Percentiles rank a stretch among this genome's conserved stretches.
Conservation (phyloP, 2,329 filamentous ascomycete genomes). For the Reticulascus tulasneorum region DNA sequence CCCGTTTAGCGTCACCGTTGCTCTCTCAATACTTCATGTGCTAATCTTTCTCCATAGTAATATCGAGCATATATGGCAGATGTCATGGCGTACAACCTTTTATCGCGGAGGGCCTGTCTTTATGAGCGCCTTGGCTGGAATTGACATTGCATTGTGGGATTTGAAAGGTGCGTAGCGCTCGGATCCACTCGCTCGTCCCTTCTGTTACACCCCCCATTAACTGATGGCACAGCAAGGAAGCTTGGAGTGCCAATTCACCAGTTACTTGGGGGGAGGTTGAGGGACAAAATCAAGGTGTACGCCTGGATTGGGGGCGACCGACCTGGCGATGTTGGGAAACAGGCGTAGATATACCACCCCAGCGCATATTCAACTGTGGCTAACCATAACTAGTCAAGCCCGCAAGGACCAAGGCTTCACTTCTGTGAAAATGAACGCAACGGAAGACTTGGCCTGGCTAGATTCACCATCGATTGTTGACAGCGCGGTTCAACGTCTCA, state of each 20-base stretch:
- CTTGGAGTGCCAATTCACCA: conserved; percentile 66
- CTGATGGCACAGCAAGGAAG: conserved; percentile 30
- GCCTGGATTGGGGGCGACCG: conserved; percentile 76
- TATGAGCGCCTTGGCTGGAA: conserved; percentile 73
- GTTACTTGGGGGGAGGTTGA: conserved; percentile 69
- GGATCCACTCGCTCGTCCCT: background rate
- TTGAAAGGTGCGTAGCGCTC: conserved; percentile 49
- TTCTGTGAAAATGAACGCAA: conserved; percentile 75
- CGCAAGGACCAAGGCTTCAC: conserved; percentile 60
- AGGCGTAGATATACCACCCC: conserved; percentile 44
- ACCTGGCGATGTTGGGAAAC: conserved; percentile 60
- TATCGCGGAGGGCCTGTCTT: conserved; percentile 77
- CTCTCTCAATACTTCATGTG: no score
- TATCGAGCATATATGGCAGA: conserved; percentile 79
- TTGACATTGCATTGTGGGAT: conserved; percentile 80
- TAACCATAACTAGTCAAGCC: conserved; percentile 35
- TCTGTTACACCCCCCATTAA: background rate
- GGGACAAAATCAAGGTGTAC: conserved; percentile 67
- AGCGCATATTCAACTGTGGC: background rate
- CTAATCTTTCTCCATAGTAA: conserved; percentile 41
- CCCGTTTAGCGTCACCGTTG: no score
- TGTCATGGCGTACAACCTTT: conserved; percentile 66
- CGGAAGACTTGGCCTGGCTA: conserved; percentile 71
- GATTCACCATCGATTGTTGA: conserved; percentile 65
- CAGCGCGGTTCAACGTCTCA: conserved; percentile 61